Evolutionary conservation across 2,329 filamentous ascomycete genomes (phyloP).

Genomic region (Drechslerella stenobrocha): DNA sequence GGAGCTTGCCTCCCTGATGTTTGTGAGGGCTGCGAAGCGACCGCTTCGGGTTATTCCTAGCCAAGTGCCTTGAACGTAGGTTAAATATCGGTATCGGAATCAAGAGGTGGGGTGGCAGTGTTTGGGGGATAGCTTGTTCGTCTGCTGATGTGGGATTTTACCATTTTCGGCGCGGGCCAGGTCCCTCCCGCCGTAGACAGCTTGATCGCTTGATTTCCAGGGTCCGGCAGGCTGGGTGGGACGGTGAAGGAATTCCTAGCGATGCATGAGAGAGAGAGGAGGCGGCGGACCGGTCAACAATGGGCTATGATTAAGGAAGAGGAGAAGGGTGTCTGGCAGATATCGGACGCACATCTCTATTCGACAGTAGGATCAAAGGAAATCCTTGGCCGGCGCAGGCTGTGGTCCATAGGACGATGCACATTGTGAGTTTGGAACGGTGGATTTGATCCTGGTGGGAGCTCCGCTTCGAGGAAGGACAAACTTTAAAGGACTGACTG

Average conservation of each 20-base stretch:
- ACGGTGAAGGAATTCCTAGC: constrained; percentile 37
- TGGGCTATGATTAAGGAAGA: not conserved
- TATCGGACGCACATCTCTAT: constrained; percentile 65
- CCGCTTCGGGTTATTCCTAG: constrained; percentile 65
- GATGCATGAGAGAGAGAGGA: not conserved
- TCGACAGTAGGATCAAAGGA: constrained; percentile 73
- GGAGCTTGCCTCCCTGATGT: constrained; percentile 64
- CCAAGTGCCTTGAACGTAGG: constrained; percentile 68
- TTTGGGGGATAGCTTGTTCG: not conserved
- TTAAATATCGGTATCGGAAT: constrained; percentile 57
- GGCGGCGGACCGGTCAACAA: not conserved
- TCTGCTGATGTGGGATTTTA: constrained; percentile 22
- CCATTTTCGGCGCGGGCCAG: constrained; percentile 34
- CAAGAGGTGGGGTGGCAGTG: not conserved
- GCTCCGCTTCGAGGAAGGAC: not conserved
- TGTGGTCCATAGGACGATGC: constrained; percentile 75
- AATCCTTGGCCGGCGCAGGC: constrained; percentile 68
- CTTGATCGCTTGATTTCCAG: constrained; percentile 7
- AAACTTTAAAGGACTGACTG: too few species aligned
- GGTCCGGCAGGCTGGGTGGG: constrained; percentile 42
- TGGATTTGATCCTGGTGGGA: not conserved
- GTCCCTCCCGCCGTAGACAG: constrained; percentile 34
- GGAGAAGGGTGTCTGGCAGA: not conserved
- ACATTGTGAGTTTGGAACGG: constrained; percentile 61
- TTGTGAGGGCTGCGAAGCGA: constrained; percentile 67